These are phyloP conservation scores for Dicorynia guianensis DNA, from an alignment of 306 rosid species.

Conservation along the genomic window DNA sequence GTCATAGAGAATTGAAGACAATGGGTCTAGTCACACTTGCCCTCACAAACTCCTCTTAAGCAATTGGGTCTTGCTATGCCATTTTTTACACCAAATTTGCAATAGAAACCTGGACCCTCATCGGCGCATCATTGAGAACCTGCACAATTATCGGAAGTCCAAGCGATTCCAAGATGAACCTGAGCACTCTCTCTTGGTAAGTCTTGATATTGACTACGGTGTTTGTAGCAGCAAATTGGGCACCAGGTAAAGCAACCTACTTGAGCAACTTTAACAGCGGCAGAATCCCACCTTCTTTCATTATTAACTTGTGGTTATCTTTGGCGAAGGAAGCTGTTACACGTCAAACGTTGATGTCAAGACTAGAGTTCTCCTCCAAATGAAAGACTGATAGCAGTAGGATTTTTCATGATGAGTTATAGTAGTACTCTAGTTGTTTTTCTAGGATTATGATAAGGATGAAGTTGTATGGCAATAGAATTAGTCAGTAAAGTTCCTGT, in stretches of 20 bases:
- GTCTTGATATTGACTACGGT: slow-evolving; percentile 61
- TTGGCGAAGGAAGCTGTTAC: slow-evolving; percentile 59
- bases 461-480: no score
- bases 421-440: no score
- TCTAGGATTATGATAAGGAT: no score
- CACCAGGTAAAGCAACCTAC: slow-evolving; percentile 62
- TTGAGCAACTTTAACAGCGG: slow-evolving; percentile 80
- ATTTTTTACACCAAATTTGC: slow-evolving; percentile 71
- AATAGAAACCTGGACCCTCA: slow-evolving; percentile 67
- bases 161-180: slow-evolving; percentile 38
- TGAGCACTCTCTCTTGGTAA: slow-evolving; percentile 55
- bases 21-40: slow-evolving; percentile 79
- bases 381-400: no score
- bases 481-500: no score
- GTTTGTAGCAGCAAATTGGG: slow-evolving; percentile 76
- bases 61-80: slow-evolving; percentile 58
- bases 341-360: no score
- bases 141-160: slow-evolving; percentile 70
- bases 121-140: slow-evolving; percentile 65
- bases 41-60: slow-evolving; percentile 76
- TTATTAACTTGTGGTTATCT: slow-evolving; percentile 69
- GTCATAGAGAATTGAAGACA: slow-evolving; percentile 68
- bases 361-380: no score
- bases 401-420: no score
- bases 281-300: slow-evolving; percentile 75